phyloP scores from a whole-genome alignment of 495 filamentous ascomycete species.

The Trichoderma orchidacearum region DNA sequence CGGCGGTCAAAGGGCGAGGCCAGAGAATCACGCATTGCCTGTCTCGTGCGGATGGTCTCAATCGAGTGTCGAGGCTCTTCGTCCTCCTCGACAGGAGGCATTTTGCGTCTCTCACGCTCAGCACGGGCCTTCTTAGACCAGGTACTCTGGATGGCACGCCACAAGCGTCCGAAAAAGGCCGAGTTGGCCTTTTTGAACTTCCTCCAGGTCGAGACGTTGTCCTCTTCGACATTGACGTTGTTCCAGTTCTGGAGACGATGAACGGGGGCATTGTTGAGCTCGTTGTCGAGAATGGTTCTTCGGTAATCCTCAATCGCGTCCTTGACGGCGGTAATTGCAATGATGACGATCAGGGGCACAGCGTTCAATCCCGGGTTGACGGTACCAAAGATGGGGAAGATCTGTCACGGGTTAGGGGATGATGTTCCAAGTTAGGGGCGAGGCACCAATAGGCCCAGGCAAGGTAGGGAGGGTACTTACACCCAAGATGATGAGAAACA shows the following conservation, averaged over 20 bases:
- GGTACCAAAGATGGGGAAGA: slow-evolving; percentile 91
- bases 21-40: slow-evolving; percentile 44
- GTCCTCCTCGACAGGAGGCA: slow-evolving; percentile 20
- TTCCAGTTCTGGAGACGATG: slow-evolving; percentile 78
- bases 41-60: slow-evolving; percentile 36
- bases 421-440: background rate
- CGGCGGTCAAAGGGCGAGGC: slow-evolving; percentile 38
- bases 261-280: slow-evolving; percentile 92
- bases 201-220: slow-evolving; percentile 77
- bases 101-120: slow-evolving; percentile 3
- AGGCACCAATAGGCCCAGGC: slow-evolving; percentile 3
- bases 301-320: slow-evolving; percentile 98
- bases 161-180: slow-evolving; percentile 42
- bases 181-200: slow-evolving; percentile 83
- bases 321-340: slow-evolving; percentile 83
- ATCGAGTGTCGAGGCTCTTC: slow-evolving; percentile 48
- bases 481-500: slow-evolving; percentile 86
- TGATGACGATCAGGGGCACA: slow-evolving; percentile 86
- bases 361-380: slow-evolving; percentile 81
- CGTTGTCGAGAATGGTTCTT: slow-evolving; percentile 79
- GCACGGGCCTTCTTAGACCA: slow-evolving; percentile 25
- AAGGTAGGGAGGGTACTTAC: slow-evolving; percentile 42
- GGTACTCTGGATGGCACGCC: slow-evolving; percentile 25
- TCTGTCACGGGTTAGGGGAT: slow-evolving; percentile 34
- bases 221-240: slow-evolving; percentile 87